These are phyloP conservation scores for Trichoderma sp. DNA, from an alignment of 2,329 filamentous ascomycete species.

Conservation along the genomic window DNA sequence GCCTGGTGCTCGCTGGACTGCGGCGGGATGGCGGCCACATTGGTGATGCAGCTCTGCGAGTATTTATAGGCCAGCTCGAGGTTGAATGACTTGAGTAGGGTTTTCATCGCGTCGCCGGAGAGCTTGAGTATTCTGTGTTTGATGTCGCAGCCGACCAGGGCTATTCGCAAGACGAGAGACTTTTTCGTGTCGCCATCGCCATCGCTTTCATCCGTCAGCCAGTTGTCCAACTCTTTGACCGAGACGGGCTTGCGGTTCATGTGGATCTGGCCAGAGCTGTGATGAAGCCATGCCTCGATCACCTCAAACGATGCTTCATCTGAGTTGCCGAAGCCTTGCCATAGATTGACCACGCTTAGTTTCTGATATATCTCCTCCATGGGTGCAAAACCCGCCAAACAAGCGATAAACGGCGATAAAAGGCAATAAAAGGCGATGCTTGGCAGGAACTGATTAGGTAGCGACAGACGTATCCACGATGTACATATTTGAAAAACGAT, in stretches of 20 bases:
- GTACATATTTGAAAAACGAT: not conserved
- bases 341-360: slow-evolving; percentile 33
- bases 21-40: slow-evolving; percentile 35
- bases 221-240: slow-evolving; percentile 26
- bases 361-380: slow-evolving; percentile 41
- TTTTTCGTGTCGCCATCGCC: slow-evolving; percentile 23
- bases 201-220: slow-evolving; percentile 32
- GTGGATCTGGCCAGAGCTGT: slow-evolving; percentile 29
- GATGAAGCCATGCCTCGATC: slow-evolving; percentile 36
- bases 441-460: not conserved
- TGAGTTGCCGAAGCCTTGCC: slow-evolving; percentile 27
- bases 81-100: slow-evolving; percentile 35
- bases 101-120: slow-evolving; percentile 27
- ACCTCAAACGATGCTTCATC: slow-evolving; percentile 31
- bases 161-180: slow-evolving; percentile 36
- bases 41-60: slow-evolving; percentile 39
- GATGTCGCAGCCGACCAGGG: slow-evolving; percentile 33
- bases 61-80: slow-evolving; percentile 39
- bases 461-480: not conserved
- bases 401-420: not conserved
- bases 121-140: slow-evolving; percentile 32
- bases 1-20: slow-evolving; percentile 27
- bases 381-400: not conserved
- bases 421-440: not conserved
- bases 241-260: slow-evolving; percentile 22